Conservation (phyloP, 139 green algal species). For the Trebouxia sp. region DNA sequence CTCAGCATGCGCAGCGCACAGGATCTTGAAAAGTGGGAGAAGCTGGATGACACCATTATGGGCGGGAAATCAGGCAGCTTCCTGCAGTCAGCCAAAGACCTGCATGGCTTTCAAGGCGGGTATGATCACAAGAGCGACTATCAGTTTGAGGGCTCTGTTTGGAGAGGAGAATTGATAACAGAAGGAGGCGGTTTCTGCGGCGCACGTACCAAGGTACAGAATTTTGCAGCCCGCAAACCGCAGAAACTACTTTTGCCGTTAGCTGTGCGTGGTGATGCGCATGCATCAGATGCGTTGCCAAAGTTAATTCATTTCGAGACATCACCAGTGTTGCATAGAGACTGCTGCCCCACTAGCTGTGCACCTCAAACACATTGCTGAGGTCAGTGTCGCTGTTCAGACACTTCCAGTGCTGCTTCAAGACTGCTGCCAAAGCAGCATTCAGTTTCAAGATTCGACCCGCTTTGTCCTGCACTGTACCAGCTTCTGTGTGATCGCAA, state of each 20-base stretch:
- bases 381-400: background rate
- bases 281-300: background rate
- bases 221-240: background rate
- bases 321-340: no score
- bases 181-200: slow-evolving; percentile 92
- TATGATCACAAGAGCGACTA: background rate
- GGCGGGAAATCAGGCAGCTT: slow-evolving; percentile 55
- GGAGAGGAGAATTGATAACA: slow-evolving; percentile 72
- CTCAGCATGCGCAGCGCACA: slow-evolving; percentile 60
- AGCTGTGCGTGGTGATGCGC: background rate
- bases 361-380: no score
- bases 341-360: no score
- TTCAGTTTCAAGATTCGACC: no score
- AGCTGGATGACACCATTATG: slow-evolving; percentile 83
- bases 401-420: no score
- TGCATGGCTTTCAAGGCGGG: slow-evolving; percentile 2
- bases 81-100: slow-evolving; percentile 45
- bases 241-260: background rate
- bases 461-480: no score
- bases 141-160: slow-evolving; percentile 56
- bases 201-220: slow-evolving; percentile 45
- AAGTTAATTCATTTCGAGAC: no score
- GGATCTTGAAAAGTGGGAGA: slow-evolving; percentile 66
- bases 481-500: no score
- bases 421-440: no score